Conservation (phyloP, 176 grass and related monocot genomes). For the Ensete glaucum region DNA sequence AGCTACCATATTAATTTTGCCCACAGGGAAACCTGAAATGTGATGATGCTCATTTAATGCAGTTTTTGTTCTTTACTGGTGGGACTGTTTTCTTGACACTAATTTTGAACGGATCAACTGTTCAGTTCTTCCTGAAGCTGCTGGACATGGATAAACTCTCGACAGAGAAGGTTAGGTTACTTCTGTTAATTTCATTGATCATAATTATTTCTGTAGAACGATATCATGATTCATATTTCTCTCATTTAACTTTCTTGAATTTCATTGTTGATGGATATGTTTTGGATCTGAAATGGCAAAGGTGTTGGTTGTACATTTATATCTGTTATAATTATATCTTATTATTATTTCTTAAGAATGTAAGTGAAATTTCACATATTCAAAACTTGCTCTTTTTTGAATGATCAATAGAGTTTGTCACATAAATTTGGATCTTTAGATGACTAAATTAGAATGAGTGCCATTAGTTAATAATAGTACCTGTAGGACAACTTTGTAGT, state of each 20-base stretch:
- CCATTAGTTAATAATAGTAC: neutral
- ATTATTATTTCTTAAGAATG: neutral
- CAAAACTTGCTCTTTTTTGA: neutral
- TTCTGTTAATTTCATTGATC: constrained; percentile 2
- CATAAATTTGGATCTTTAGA: neutral
- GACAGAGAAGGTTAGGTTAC: constrained; percentile 53
- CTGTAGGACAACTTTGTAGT: too few species aligned
- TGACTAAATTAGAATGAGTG: neutral
- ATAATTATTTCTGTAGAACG: neutral
- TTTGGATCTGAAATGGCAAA: neutral
- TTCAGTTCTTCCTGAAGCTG: constrained; percentile 63
- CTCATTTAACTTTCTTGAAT: neutral
- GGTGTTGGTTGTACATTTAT: neutral
- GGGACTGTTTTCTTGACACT: constrained; percentile 83
- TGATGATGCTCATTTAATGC: constrained; percentile 26
- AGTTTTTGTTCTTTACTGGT: constrained; percentile 99
- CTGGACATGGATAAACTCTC: constrained; percentile 64
- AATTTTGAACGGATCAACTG: constrained; percentile 85
- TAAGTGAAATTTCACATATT: neutral
- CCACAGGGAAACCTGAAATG: constrained; percentile 6
- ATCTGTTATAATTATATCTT: neutral
- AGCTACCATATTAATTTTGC: neutral
- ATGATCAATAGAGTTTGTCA: neutral
- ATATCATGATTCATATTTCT: neutral
- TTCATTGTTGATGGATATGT: neutral